Conservation (phyloP, 768 basidiomycete genomes). For the Chlorophyllum brunneum region DNA sequence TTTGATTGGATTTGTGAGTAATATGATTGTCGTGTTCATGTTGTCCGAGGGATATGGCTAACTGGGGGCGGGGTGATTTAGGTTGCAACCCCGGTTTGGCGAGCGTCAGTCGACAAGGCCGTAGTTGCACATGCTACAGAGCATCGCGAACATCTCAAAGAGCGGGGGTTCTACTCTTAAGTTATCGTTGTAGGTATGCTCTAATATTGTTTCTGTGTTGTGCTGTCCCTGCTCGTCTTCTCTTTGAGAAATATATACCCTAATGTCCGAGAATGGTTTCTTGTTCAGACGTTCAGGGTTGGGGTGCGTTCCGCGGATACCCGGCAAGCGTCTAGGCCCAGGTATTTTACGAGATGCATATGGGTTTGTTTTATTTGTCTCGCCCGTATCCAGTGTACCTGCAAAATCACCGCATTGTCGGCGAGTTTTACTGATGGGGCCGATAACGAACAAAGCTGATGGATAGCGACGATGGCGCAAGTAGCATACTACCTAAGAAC, state of each 20-base stretch:
- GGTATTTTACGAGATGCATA: background rate
- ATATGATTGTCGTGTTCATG: background rate
- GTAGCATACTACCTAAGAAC: background rate
- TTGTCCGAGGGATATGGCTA: conserved; percentile 1
- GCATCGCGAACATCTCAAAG: conserved; percentile 40
- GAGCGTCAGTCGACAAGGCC: conserved; percentile 43
- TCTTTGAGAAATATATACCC: conserved; percentile 4
- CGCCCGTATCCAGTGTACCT: conserved; percentile 8
- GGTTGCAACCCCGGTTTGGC: conserved; percentile 53
- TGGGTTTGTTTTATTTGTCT: conserved; percentile 1
- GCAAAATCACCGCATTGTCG: conserved; percentile 4
- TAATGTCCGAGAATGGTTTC: background rate
- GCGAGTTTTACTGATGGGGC: background rate
- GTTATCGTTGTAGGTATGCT: background rate
- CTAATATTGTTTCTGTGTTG: background rate
- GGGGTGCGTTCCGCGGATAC: background rate
- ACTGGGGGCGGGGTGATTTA: conserved; percentile 20
- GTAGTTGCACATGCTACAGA: conserved; percentile 42
- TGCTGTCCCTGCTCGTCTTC: background rate
- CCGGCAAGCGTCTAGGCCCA: background rate
- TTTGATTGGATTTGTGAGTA: conserved; percentile 41
- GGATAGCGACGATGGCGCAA: background rate
- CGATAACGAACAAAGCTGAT: background rate
- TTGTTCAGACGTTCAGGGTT: conserved; percentile 1
- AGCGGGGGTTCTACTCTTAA: conserved; percentile 39